Evolutionary conservation across 2,329 filamentous ascomycete genomes (phyloP), one percentile per base, ranked within the genome.

Genomic region (Colletotrichum lindemuthianum): DNA sequence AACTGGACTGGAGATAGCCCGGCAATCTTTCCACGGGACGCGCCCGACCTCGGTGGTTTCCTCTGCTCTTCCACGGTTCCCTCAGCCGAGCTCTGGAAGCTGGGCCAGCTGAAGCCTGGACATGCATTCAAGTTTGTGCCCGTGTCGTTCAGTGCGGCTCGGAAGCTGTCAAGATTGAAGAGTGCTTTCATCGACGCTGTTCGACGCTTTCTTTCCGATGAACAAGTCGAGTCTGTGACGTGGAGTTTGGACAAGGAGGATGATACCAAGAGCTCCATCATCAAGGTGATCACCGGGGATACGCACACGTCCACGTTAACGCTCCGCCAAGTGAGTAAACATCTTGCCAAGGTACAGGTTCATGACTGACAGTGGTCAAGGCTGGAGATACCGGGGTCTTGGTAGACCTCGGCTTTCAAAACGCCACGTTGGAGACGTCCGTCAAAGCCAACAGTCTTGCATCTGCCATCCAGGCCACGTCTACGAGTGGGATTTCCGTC

Each of bases 301-400:
- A 24, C 24, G 4, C 24, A 24, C 5, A 24, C 24, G 24, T 24
- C 24, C 24, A 24, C 24, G 1, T 24, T 24, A 24, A 24, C 24
- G 1, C 1, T 24, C 24, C 24, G 24, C 24, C 24, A 24, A 24
- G 24, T 24, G 24, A 24, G 24, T 5, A 24, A 5, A 24, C 24
- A 24, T 1, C 24, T 24, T 24, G 24, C 5, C 24, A 24, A 24
- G 24, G 24, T 5, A 24, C 4, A 40, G 9, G 37, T 40, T 40
- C 9, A 3, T 8, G 37, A 8, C 13, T 40, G 37, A 40, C 24
- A 3, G 24, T 24, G 24, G 6, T 40, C 13, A 10, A 77, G 67
- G 78, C 78, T 50, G 79, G 77, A 24, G 81, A 83, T 57, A 83
- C 86, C 58, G 84, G 84, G 64, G 68, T 88, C 3, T 74, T 89